phyloP scores from a whole-genome alignment of 2,329 filamentous ascomycete genomes.

The Stagonosporopsis vannaccii region DNA sequence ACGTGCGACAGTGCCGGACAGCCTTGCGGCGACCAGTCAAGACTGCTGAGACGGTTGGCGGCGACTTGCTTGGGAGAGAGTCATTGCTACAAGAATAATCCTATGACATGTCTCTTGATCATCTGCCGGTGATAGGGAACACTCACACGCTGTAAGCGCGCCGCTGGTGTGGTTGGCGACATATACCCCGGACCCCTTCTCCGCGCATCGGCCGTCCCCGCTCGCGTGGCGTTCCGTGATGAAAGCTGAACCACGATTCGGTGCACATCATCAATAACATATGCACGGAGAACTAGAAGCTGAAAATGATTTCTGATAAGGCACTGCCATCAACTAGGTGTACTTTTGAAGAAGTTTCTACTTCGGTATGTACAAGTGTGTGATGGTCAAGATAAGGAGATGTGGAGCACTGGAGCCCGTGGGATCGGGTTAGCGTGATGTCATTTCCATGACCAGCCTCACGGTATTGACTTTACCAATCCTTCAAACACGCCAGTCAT shows the following conservation, averaged over 20 bases:
- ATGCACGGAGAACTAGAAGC: neutral
- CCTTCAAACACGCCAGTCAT: neutral
- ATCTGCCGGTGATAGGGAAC: slow-evolving; percentile 6
- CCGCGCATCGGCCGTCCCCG: slow-evolving; percentile 13
- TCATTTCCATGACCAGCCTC: slow-evolving; percentile 1
- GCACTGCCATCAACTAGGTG: neutral
- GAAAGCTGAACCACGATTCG: neutral
- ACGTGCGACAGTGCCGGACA: neutral
- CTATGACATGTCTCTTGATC: neutral
- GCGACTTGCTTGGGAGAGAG: neutral
- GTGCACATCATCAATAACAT: neutral
- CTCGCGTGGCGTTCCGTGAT: slow-evolving; percentile 3
- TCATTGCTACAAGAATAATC: neutral
- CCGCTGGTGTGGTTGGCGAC: slow-evolving; percentile 6
- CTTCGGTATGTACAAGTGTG: too few relatives aligned
- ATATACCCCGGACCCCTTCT: slow-evolving; percentile 9
- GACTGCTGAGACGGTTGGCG: neutral
- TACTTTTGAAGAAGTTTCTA: too few relatives aligned
- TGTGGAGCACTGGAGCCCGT: slow-evolving; percentile 3
- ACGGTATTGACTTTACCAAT: neutral
- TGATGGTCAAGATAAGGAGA: slow-evolving; percentile 2
- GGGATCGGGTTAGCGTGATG: slow-evolving; percentile 1
- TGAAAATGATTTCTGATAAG: neutral
- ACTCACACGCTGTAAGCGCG: slow-evolving; percentile 14
- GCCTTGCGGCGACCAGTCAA: neutral